These are phyloP conservation scores for Starmerella cellae DNA, from an alignment of 805 yeast genomes.

Conservation along the genomic window DNA sequence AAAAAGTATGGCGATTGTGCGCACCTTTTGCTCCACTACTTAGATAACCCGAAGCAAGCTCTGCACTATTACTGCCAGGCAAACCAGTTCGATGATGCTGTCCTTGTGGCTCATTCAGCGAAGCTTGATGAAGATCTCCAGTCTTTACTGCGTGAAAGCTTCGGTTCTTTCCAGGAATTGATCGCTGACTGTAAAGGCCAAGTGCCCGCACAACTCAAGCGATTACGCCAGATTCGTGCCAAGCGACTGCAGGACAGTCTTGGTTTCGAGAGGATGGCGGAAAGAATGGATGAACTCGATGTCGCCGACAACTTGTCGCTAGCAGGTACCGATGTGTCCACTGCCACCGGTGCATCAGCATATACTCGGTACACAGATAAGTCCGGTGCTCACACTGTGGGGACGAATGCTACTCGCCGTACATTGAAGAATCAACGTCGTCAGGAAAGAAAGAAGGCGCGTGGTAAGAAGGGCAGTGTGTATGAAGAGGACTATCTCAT, in stretches of 20 bases:
- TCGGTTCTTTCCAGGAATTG: constrained; percentile 73
- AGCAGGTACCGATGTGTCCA: constrained; percentile 89
- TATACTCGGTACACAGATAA: constrained; percentile 95
- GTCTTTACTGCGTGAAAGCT: constrained; percentile 70
- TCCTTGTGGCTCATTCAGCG: constrained; percentile 39
- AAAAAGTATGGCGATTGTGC: constrained; percentile 71
- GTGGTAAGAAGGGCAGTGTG: constrained; percentile 95
- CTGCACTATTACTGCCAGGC: constrained; percentile 60
- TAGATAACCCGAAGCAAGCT: constrained; percentile 49
- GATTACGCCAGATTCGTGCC: constrained; percentile 71
- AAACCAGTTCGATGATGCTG: constrained; percentile 62
- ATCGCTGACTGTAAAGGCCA: constrained; percentile 90
- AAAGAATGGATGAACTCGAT: constrained; percentile 25
- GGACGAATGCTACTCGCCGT: constrained; percentile 86
- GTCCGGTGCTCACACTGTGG: constrained; percentile 78
- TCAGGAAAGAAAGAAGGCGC: constrained; percentile 88
- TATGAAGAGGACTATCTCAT: constrained; percentile 94
- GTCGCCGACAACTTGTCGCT: constrained; percentile 87
- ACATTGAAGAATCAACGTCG: constrained; percentile 87
- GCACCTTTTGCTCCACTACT: constrained; percentile 48
- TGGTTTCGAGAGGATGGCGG: constrained; percentile 43
- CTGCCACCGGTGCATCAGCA: constrained; percentile 83
- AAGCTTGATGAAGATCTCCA: constrained; percentile 36
- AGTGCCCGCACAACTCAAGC: constrained; percentile 62
- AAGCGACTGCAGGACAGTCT: constrained; percentile 78